Conservation (phyloP, 179 eudicot genomes). For the Carnegiea gigantea region DNA sequence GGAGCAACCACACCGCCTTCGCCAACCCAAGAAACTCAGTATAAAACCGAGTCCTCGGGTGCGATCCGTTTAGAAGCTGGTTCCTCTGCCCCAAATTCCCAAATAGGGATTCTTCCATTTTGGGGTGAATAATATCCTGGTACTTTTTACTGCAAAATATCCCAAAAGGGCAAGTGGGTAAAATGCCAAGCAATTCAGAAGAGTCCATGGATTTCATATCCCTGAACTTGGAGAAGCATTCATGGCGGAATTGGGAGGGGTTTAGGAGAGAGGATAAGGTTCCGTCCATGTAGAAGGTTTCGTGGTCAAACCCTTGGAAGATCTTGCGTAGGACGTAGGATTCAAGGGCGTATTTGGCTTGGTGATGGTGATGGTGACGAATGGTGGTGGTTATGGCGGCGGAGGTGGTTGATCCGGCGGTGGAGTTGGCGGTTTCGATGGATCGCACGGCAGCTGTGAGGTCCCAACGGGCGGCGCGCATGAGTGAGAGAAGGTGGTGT, state of each 20-base stretch:
- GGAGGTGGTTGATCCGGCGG: constrained; percentile 26
- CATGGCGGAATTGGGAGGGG: constrained; percentile 75
- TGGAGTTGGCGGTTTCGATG: constrained; percentile 62
- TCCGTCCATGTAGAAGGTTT: constrained; percentile 97
- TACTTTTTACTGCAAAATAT: constrained; percentile 76
- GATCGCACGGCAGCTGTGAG: constrained; percentile 79
- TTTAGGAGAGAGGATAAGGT: constrained; percentile 75
- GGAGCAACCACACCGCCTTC: constrained; percentile 85
- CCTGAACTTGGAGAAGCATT: constrained; percentile 75
- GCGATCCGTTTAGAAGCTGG: constrained; percentile 54
- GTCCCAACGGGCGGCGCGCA: constrained; percentile 92
- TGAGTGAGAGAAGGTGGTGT: constrained; percentile 68
- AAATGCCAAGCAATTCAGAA: constrained; percentile 76
- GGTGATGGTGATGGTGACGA: constrained; percentile 38
- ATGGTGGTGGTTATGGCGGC: constrained; percentile 17
- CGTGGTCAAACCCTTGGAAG: constrained; percentile 94
- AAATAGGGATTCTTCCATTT: constrained; percentile 82
- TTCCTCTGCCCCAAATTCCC: constrained; percentile 72
- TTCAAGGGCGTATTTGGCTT: constrained; percentile 64
- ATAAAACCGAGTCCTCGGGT: constrained; percentile 71
- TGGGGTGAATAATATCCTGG: constrained; percentile 74
- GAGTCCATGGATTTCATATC: constrained; percentile 98
- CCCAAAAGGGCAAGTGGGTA: constrained; percentile 81
- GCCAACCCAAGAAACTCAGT: constrained; percentile 65
- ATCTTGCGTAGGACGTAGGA: constrained; percentile 80